Evolutionary conservation across 345 rosid genomes (phyloP), one percentile per base, ranked within the genome.

Genomic region (Brassica juncea): DNA sequence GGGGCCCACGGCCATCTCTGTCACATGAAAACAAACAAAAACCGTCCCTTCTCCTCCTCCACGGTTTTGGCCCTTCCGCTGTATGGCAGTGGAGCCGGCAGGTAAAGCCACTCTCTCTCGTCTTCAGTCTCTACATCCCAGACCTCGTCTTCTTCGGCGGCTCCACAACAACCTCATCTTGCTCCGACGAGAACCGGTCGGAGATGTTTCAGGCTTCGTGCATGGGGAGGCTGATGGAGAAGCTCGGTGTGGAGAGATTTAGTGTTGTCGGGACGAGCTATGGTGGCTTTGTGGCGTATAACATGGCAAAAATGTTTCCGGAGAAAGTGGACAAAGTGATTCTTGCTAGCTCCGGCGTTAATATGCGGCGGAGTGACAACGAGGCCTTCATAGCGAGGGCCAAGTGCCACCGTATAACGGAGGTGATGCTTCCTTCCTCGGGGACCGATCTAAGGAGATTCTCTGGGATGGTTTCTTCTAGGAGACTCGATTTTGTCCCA

Each of bases 211-310:
- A 94, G 73, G 98, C 97, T 7, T 54, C 54, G 14, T 65, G 74
- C 4, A 76, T 94, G n/a, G 89, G 67, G 21, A 91, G 86, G 60
- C 70, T 92, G 42, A 82, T 91, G 11, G 89, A 87, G 37, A 85
- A 72, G 66, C 68, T 88, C 2, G 82, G 76, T 2, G 85, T 90
- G 5, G 84, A 85, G 68, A 87, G 80, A 66, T 94, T 84, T 15
- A 79, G 84, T 10, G 77, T 94, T 0, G 74, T 84, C 73, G 97
- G 98, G 7, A 94, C 97, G 6, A 92, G 98, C 77, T 94, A 94
- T 47, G 98, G 98, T 1, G 98, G 98, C 42, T 86, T 94, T 16
- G 97, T 94, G 35, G 88, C 94, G 62, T 91, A 90, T 76, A 86
- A 87, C 59, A 32, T 89, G 87, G 97, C 97, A 35, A 88, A 72